Percentiles rank a stretch among this genome's conserved stretches.
Conservation (phyloP, 345 rosid species). For the Ailanthus altissimus region DNA sequence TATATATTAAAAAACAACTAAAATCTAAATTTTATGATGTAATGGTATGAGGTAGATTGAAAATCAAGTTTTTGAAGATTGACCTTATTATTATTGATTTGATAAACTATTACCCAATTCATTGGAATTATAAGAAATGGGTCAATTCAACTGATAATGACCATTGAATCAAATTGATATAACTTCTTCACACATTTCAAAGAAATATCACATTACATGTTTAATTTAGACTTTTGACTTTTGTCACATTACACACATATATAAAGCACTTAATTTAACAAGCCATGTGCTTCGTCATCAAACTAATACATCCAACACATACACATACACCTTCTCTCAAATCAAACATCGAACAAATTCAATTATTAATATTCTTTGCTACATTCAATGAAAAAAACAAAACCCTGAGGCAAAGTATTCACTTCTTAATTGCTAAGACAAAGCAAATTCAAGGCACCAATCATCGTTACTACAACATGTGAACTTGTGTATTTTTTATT, state of each 20-base stretch:
- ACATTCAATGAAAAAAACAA: background rate
- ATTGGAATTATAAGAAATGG: background rate
- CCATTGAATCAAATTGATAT: too few species aligned
- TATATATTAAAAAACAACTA: too few species aligned
- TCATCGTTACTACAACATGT: background rate
- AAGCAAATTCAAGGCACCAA: too few species aligned
- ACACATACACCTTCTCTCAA: too few species aligned
- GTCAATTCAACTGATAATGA: background rate
- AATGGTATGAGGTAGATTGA: background rate
- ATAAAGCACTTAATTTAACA: conserved; percentile 1
- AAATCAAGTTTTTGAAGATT: background rate
- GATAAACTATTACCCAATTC: background rate
- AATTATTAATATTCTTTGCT: background rate
- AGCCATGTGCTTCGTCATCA: conserved; percentile 19
- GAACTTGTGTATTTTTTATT: conserved; percentile 1
- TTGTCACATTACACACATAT: background rate
- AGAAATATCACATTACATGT: background rate
- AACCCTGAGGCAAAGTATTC: background rate
- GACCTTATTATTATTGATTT: background rate
- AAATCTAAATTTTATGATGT: background rate
- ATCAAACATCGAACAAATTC: background rate
- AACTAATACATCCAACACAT: too few species aligned
- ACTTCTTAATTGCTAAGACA: conserved; percentile 1
- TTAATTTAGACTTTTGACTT: background rate
- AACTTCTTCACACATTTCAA: background rate